Conservation (phyloP, 2,329 filamentous ascomycete species). For the Aspergillus glaucus region DNA sequence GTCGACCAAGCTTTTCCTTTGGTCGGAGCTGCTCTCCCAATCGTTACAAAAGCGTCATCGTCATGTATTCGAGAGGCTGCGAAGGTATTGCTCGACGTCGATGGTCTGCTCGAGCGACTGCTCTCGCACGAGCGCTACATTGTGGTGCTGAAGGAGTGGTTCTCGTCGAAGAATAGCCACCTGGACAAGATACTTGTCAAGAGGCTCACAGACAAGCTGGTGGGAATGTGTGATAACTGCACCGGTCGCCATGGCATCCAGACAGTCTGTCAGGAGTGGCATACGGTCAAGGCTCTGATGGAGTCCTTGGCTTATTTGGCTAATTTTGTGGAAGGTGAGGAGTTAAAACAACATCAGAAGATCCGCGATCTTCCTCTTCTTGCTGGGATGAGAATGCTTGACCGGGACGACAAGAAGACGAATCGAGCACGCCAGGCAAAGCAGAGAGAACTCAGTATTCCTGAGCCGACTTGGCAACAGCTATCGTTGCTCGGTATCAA, state of each 20-base stretch:
- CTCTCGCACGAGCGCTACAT: slow-evolving; percentile 5
- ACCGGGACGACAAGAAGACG: too few relatives aligned
- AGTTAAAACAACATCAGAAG: too few relatives aligned
- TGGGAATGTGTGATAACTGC: slow-evolving; percentile 6
- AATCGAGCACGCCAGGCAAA: too few relatives aligned
- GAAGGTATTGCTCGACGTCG: neutral
- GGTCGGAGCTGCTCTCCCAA: slow-evolving; percentile 7
- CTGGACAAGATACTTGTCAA: slow-evolving; percentile 1
- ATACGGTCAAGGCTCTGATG: slow-evolving; percentile 1
- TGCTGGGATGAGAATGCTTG: too few relatives aligned
- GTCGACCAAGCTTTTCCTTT: slow-evolving; percentile 3
- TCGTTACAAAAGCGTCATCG: slow-evolving; percentile 1
- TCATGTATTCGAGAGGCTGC: slow-evolving; percentile 2
- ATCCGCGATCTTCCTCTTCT: too few relatives aligned
- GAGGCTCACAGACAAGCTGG: slow-evolving; percentile 2
- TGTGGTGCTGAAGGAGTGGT: slow-evolving; percentile 4
- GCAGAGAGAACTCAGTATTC: too few relatives aligned
- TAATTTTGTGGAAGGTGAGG: too few relatives aligned
- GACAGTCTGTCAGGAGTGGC: neutral
- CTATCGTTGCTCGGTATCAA: too few relatives aligned
- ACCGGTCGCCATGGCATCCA: slow-evolving; percentile 5
- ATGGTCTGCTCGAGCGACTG: slow-evolving; percentile 5
- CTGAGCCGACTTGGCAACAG: too few relatives aligned
- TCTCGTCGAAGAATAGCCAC: slow-evolving; percentile 3
- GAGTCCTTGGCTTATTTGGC: neutral